These are phyloP conservation scores for Pestalotiopsis sp. DNA, from an alignment of 2,329 filamentous ascomycete species.

Conservation along the genomic window DNA sequence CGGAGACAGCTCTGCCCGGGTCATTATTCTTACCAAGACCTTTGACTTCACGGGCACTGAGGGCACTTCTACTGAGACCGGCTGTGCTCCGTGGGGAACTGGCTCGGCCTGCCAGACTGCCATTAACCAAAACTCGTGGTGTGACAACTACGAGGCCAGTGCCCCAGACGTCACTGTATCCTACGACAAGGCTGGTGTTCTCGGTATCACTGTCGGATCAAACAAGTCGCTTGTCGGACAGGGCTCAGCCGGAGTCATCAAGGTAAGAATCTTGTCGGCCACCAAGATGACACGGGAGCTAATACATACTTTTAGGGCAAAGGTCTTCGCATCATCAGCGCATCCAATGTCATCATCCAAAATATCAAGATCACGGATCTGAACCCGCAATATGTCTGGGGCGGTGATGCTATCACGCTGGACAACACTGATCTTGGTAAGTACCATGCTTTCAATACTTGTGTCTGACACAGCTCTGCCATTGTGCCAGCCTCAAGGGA, in stretches of 20 bases:
- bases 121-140: conserved; percentile 63
- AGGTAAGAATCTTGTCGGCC: conserved; percentile 19
- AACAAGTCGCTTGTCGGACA: conserved; percentile 62
- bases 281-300: neutral
- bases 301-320: conserved; percentile 40
- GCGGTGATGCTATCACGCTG: conserved; percentile 57
- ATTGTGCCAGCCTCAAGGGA: too few relatives aligned
- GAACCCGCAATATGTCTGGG: conserved; percentile 60
- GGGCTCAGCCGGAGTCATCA: conserved; percentile 56
- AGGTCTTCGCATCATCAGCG: conserved; percentile 51
- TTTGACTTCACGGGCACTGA: conserved; percentile 60
- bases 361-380: conserved; percentile 56
- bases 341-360: conserved; percentile 61
- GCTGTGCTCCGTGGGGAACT: conserved; percentile 62
- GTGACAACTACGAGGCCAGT: conserved; percentile 59
- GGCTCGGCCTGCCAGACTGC: conserved; percentile 56
- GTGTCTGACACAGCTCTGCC: too few relatives aligned
- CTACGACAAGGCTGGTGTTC: conserved; percentile 54
- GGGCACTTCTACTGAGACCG: conserved; percentile 52
- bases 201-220: conserved; percentile 54
- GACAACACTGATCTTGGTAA: conserved; percentile 40
- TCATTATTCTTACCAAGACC: conserved; percentile 60
- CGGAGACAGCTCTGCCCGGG: conserved; percentile 51
- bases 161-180: conserved; percentile 47
- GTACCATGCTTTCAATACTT: neutral